Conservation (phyloP, 1,284 basidiomycete genomes). For the Pseudozyma sp. region DNA sequence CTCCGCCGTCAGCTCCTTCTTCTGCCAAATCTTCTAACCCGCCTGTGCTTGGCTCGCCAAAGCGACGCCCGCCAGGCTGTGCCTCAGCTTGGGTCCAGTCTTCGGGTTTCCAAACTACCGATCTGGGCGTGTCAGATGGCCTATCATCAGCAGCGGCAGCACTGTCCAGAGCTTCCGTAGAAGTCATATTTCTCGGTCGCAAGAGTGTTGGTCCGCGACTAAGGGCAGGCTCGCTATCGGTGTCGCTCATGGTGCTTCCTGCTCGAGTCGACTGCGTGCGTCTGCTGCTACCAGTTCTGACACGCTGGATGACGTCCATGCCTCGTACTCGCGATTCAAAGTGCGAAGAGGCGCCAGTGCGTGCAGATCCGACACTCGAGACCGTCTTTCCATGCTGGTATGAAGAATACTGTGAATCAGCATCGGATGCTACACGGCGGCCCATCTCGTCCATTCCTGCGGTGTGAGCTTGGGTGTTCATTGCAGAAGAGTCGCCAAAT, state of each 20-base stretch:
- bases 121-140: conserved; percentile 26
- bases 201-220: conserved; percentile 38
- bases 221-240: conserved; percentile 28
- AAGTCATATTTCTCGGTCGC: conserved; percentile 26
- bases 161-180: conserved; percentile 13
- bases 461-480: background rate
- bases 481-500: conserved; percentile 11
- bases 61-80: background rate
- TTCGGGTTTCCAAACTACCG: conserved; percentile 42
- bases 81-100: conserved; percentile 2
- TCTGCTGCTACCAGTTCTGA: conserved; percentile 49
- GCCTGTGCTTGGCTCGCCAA: background rate
- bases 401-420: conserved; percentile 3
- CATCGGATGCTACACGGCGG: conserved; percentile 7
- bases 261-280: conserved; percentile 39
- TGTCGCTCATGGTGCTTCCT: conserved; percentile 35
- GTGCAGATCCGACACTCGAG: conserved; percentile 52
- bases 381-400: conserved; percentile 37
- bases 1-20: conserved; percentile 4
- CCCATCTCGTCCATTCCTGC: conserved; percentile 34
- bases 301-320: conserved; percentile 64
- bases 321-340: conserved; percentile 50
- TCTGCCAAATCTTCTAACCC: conserved; percentile 21
- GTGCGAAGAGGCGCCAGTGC: conserved; percentile 50
- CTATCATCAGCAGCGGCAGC: background rate